These are phyloP conservation scores for Auriscalpium orientale DNA, from an alignment of 768 basidiomycete species.

Conservation along the genomic window DNA sequence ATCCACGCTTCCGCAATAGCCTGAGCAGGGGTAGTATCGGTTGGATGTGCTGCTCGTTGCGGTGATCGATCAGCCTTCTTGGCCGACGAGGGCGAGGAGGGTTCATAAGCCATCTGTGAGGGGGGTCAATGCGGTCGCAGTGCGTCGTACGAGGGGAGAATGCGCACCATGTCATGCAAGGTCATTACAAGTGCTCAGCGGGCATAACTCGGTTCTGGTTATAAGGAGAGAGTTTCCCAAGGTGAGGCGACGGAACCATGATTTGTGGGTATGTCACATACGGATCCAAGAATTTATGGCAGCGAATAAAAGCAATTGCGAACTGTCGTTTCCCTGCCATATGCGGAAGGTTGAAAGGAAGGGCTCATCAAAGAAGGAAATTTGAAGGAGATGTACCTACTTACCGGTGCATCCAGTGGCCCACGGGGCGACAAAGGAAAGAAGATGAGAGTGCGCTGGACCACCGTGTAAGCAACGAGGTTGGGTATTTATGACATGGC, in stretches of 20 bases:
- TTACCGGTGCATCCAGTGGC: conserved; percentile 15
- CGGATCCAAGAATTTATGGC: conserved; percentile 18
- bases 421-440: conserved; percentile 13
- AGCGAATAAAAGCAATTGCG: conserved; percentile 14
- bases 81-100: conserved; percentile 15
- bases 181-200: conserved; percentile 7
- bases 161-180: conserved; percentile 9
- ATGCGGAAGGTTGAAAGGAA: conserved; percentile 17
- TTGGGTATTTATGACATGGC: conserved; percentile 16
- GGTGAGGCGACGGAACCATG: conserved; percentile 13
- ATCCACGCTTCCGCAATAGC: conserved; percentile 67
- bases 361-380: conserved; percentile 16
- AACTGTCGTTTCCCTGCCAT: conserved; percentile 14
- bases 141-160: background rate
- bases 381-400: conserved; percentile 15
- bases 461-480: conserved; percentile 11
- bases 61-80: conserved; percentile 11
- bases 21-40: conserved; percentile 40
- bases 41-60: conserved; percentile 3
- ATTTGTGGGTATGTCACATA: conserved; percentile 16
- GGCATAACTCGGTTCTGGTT: conserved; percentile 10
- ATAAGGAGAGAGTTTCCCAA: conserved; percentile 12
- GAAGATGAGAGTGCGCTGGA: conserved; percentile 1
- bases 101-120: conserved; percentile 17
- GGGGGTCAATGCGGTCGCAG: background rate